Percentiles rank a stretch among this genome's conserved stretches.
These are phyloP conservation scores for Papilionanthe hybrid DNA, from an alignment of 116 monocot genomes.

Conservation along the genomic window DNA sequence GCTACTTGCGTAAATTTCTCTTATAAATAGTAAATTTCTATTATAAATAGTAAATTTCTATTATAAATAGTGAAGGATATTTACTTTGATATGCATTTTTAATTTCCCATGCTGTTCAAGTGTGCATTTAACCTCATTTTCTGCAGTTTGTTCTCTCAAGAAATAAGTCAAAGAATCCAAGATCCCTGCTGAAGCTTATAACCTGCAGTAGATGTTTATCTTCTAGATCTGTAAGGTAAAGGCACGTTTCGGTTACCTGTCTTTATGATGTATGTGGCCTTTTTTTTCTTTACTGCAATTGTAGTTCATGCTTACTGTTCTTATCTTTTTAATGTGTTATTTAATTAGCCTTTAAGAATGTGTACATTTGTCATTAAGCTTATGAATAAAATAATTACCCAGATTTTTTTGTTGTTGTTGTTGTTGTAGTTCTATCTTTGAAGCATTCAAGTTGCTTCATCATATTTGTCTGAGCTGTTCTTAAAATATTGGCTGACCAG, in stretches of 20 bases:
- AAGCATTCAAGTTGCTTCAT: not conserved
- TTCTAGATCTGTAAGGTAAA: constrained; percentile 36
- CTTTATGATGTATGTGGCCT: constrained; percentile 5
- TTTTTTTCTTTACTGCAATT: constrained; percentile 3
- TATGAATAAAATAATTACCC: constrained; percentile 6
- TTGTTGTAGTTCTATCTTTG: not conserved
- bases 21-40: no score
- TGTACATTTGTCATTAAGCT: constrained; percentile 16
- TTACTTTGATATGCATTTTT: not conserved
- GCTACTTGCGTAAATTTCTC: no score
- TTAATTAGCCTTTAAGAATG: constrained; percentile 3
- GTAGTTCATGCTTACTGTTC: constrained; percentile 6
- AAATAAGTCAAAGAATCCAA: constrained; percentile 32
- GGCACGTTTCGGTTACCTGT: not conserved
- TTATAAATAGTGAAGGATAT: not conserved
- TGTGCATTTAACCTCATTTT: not conserved
- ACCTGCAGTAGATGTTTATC: constrained; percentile 56
- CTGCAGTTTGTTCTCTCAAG: constrained; percentile 43
- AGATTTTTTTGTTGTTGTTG: not conserved
- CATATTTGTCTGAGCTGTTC: not conserved
- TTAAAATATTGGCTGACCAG: not conserved
- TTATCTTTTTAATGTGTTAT: not conserved
- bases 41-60: no score
- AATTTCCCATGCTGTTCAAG: not conserved
- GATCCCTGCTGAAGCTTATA: constrained; percentile 38